Evolutionary conservation across 2,329 filamentous ascomycete genomes (phyloP).

Genomic region (Claviceps spartinae): DNA sequence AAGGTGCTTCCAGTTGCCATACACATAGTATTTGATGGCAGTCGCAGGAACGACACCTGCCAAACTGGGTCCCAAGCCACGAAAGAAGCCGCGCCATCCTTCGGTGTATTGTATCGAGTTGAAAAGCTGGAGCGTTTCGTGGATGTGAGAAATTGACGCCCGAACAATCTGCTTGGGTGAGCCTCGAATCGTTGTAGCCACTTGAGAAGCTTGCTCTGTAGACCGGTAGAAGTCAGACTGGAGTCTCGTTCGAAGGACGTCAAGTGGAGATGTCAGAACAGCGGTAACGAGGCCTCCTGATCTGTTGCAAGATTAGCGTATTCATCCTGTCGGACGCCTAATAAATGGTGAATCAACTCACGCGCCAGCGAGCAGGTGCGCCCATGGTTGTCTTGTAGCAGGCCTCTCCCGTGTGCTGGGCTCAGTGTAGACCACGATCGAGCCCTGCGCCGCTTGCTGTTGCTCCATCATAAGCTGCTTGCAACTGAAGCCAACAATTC

Average conservation of each 20-base stretch:
- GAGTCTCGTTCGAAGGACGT: constrained; percentile 73
- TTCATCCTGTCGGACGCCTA: too few species aligned
- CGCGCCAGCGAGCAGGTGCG: constrained; percentile 76
- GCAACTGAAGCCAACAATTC: too few species aligned
- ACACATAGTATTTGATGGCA: constrained; percentile 58
- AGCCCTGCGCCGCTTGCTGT: too few species aligned
- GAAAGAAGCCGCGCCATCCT: constrained; percentile 57
- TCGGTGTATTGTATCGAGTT: constrained; percentile 57
- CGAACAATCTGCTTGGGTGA: too few species aligned
- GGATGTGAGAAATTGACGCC: constrained; percentile 40
- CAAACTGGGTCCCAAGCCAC: constrained; percentile 55
- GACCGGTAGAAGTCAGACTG: constrained; percentile 78
- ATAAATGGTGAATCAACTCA: constrained; percentile 26
- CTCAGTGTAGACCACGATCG: too few species aligned
- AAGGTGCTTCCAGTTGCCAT: constrained; percentile 57
- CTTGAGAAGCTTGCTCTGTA: too few species aligned
- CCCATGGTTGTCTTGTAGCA: constrained; percentile 43
- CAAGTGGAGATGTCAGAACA: constrained; percentile 67
- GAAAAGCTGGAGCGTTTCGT: constrained; percentile 70
- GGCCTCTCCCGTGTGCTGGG: too few species aligned
- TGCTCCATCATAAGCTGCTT: too few species aligned
- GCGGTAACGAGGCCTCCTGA: constrained; percentile 76
- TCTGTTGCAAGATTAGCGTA: constrained; percentile 25
- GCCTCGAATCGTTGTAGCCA: too few species aligned
- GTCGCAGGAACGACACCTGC: constrained; percentile 56